Conservation (phyloP, 1,139 yeast species). For the Candida neerlandica region DNA sequence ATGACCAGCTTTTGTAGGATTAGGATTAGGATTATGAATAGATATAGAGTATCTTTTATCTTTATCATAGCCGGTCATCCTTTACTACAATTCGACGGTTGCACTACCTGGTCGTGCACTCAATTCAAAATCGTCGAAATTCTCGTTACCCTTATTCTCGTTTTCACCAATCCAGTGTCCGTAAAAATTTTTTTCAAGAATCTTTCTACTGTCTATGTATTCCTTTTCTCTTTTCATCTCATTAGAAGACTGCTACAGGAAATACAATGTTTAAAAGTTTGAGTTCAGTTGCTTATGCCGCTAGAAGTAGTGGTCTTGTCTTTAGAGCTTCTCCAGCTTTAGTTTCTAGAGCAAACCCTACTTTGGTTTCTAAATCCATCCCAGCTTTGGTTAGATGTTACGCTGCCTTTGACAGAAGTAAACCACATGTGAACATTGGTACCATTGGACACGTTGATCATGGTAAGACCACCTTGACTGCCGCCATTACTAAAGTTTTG, state of each 20-base stretch:
- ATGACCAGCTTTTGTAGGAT: slow-evolving; percentile 4
- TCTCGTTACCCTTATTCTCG: not conserved
- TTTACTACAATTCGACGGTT: too few species aligned
- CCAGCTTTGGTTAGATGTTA: slow-evolving; percentile 41
- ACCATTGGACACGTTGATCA: slow-evolving; percentile 95
- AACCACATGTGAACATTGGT: slow-evolving; percentile 96
- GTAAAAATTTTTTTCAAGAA: slow-evolving; percentile 1
- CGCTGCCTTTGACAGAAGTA: slow-evolving; percentile 84
- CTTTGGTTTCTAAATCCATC: slow-evolving; percentile 9
- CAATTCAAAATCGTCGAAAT: not conserved
- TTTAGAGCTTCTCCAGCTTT: slow-evolving; percentile 18
- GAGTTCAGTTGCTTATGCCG: slow-evolving; percentile 22
- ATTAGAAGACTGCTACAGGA: not conserved
- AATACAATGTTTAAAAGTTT: slow-evolving; percentile 26
- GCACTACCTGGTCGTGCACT: not conserved
- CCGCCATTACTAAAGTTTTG: slow-evolving; percentile 96
- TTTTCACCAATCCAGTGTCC: slow-evolving; percentile 1
- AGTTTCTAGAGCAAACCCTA: too few species aligned
- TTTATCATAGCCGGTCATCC: too few species aligned
- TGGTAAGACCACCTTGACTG: slow-evolving; percentile 97
- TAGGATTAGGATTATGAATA: too few species aligned
- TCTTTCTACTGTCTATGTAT: too few species aligned
- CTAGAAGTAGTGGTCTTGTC: slow-evolving; percentile 10
- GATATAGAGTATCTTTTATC: not conserved
- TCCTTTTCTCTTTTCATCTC: not conserved